Conservation (phyloP, 1,284 basidiomycete genomes). For the Microbotryomycetes sp. region DNA sequence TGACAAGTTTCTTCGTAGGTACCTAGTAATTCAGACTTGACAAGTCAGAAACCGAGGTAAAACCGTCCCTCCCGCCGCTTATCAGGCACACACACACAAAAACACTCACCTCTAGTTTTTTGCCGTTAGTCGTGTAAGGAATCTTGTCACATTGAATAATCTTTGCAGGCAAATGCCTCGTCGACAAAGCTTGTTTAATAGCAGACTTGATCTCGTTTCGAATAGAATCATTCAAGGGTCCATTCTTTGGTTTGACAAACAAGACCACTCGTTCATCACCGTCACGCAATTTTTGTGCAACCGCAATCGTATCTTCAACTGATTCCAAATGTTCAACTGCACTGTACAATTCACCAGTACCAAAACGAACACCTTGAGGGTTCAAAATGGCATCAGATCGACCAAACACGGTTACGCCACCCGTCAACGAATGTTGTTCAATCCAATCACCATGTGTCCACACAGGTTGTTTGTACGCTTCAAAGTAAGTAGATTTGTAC, state of each 20-base stretch:
- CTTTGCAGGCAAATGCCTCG: constrained; percentile 28
- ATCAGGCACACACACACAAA: background rate
- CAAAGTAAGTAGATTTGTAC: constrained; percentile 70
- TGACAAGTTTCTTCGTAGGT: constrained; percentile 62
- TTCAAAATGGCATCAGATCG: constrained; percentile 68
- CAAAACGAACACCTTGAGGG: constrained; percentile 76
- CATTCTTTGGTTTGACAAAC: constrained; percentile 64
- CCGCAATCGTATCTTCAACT: constrained; percentile 50
- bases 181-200: constrained; percentile 24
- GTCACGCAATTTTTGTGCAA: constrained; percentile 65
- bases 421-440: constrained; percentile 21
- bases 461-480: constrained; percentile 44
- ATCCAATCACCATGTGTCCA: constrained; percentile 24
- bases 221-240: constrained; percentile 52
- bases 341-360: constrained; percentile 77
- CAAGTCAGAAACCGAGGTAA: background rate
- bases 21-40: constrained; percentile 2
- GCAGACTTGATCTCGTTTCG: constrained; percentile 45
- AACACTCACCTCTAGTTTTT: constrained; percentile 65
- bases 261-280: constrained; percentile 75
- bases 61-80: background rate
- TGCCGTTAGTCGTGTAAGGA: constrained; percentile 71
- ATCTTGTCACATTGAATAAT: constrained; percentile 21
- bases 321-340: constrained; percentile 53
- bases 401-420: constrained; percentile 47